phyloP scores from a whole-genome alignment of 1,284 basidiomycete genomes.

The Ceratobasidium sp. region DNA sequence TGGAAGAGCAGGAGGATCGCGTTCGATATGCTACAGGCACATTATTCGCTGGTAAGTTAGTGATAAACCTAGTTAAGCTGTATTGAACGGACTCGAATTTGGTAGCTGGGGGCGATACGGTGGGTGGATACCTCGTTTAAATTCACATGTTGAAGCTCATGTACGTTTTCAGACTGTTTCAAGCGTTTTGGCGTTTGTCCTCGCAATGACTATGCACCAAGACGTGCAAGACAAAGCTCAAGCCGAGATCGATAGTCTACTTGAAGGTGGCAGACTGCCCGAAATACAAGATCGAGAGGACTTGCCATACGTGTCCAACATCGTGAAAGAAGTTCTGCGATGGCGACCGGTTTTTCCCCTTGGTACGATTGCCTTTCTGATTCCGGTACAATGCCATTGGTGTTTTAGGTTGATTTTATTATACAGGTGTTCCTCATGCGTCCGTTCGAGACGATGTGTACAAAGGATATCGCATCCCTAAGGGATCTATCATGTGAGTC shows the following conservation, averaged over 20 bases:
- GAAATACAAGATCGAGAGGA: constrained; percentile 28
- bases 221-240: constrained; percentile 44
- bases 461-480: constrained; percentile 48
- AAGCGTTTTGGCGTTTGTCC: constrained; percentile 7
- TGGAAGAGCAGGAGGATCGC: constrained; percentile 2
- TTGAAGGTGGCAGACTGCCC: constrained; percentile 39
- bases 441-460: constrained; percentile 48
- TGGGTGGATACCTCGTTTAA: background rate
- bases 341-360: constrained; percentile 39
- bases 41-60: constrained; percentile 21
- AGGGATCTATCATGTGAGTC: constrained; percentile 46
- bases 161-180: background rate
- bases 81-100: background rate
- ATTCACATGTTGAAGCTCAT: background rate
- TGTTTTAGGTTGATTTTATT: background rate
- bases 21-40: constrained; percentile 26
- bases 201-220: constrained; percentile 42
- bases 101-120: constrained; percentile 35
- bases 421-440: constrained; percentile 42
- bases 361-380: constrained; percentile 12
- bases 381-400: background rate
- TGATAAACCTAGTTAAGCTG: background rate
- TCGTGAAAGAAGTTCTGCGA: constrained; percentile 32
- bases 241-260: constrained; percentile 31
- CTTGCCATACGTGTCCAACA: constrained; percentile 29